A percentile compares a stretch with the other conserved stretches of the same genome.
These are phyloP conservation scores for Daldinia caldariorum DNA, from an alignment of 495 filamentous ascomycete genomes.

Conservation along the genomic window DNA sequence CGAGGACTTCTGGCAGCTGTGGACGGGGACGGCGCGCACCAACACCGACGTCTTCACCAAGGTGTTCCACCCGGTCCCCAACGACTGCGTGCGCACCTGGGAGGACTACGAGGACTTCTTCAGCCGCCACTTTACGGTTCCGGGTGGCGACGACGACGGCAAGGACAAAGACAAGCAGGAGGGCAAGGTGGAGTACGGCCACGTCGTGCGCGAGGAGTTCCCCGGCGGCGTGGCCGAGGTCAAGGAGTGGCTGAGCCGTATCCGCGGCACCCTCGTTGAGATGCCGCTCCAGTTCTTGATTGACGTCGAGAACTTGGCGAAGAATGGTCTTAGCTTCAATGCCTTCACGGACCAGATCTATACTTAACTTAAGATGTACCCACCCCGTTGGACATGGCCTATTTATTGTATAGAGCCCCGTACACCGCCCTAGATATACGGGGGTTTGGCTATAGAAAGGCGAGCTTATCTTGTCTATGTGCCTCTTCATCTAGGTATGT, in stretches of 20 bases:
- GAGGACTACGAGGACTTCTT: conserved; percentile 86
- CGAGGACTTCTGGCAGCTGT: conserved; percentile 71
- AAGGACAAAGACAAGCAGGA: conserved; percentile 37
- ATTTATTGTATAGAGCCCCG: background rate
- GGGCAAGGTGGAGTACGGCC: conserved; percentile 74
- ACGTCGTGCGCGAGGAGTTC: conserved; percentile 87
- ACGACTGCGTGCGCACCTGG: conserved; percentile 84
- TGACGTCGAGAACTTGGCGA: conserved; percentile 84
- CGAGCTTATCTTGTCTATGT: background rate
- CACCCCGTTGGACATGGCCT: too few species aligned
- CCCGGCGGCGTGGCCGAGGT: conserved; percentile 72
- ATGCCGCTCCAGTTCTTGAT: conserved; percentile 93
- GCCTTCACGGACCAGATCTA: conserved; percentile 84
- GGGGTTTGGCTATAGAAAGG: background rate
- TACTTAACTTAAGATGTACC: conserved; percentile 65
- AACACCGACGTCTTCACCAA: conserved; percentile 89
- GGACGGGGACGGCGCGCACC: conserved; percentile 74
- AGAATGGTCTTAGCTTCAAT: conserved; percentile 83
- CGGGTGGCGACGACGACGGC: conserved; percentile 50
- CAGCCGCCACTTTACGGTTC: conserved; percentile 71
- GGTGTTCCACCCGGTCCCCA: conserved; percentile 89
- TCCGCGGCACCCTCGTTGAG: conserved; percentile 86
- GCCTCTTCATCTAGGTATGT: background rate
- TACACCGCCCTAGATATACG: background rate
- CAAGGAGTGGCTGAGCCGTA: conserved; percentile 78